A percentile compares a stretch with the other conserved stretches of the same genome.
phyloP scores from a whole-genome alignment of 805 yeast species.

The Ogataea saltuana region DNA sequence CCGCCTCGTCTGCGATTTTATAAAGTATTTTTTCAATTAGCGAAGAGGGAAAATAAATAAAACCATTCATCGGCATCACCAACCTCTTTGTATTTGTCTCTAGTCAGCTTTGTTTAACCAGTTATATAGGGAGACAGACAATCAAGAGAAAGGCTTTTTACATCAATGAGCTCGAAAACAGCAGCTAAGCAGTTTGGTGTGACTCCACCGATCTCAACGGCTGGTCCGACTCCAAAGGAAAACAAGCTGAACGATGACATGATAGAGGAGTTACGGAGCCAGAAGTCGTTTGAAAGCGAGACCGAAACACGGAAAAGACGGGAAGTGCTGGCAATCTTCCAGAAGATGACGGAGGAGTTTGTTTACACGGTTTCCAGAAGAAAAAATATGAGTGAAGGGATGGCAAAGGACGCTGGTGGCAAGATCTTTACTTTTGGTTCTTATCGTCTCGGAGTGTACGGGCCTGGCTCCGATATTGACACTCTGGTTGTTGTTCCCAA shows the following conservation, averaged over 20 bases:
- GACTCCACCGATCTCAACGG: conserved; percentile 82
- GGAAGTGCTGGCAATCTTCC: conserved; percentile 69
- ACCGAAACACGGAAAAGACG: conserved; percentile 79
- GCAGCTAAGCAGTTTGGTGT: conserved; percentile 55
- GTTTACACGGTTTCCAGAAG: conserved; percentile 77
- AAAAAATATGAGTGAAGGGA: conserved; percentile 94
- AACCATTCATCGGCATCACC: no score
- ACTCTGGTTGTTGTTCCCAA: conserved; percentile 96
- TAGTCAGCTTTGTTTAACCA: no score
- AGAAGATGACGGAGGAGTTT: conserved; percentile 73
- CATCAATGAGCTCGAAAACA: conserved; percentile 17
- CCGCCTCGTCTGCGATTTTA: no score
- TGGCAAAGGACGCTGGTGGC: conserved; percentile 98
- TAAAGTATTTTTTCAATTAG: no score
- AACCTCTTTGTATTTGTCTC: no score
- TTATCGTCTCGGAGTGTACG: conserved; percentile 91
- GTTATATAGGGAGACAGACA: no score
- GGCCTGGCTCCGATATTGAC: conserved; percentile 98
- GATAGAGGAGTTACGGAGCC: conserved; percentile 74
- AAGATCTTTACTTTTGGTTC: conserved; percentile 96
- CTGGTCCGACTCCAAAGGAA: conserved; percentile 82
- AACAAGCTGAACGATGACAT: conserved; percentile 70
- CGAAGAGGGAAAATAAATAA: no score
- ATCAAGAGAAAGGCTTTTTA: no score
- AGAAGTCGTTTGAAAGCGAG: conserved; percentile 89